Evolutionary conservation across 331 rosid species (phyloP).

Genomic region (Malus hybrid): DNA sequence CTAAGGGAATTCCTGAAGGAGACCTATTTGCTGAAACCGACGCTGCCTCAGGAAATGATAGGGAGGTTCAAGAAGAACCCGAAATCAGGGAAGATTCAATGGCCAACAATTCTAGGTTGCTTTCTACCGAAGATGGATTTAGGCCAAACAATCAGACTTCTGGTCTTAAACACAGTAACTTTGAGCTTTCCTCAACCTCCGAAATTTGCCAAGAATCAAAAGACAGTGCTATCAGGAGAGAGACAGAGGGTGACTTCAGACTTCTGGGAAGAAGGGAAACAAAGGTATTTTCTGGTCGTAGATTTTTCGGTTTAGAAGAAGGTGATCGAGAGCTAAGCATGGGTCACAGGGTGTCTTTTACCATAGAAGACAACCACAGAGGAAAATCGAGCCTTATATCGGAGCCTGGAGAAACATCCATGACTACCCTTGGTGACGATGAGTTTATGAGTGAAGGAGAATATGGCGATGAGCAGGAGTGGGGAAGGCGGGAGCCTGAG

Average conservation of each 20-base stretch:
- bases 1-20: constrained; percentile 39
- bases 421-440: constrained; percentile 15
- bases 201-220: constrained; percentile 27
- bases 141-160: constrained; percentile 7
- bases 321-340: constrained; percentile 28
- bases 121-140: neutral
- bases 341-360: constrained; percentile 33
- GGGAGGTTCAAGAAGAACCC: constrained; percentile 1
- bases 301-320: constrained; percentile 37
- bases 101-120: neutral
- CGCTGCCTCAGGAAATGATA: constrained; percentile 8
- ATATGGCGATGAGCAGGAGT: constrained; percentile 31
- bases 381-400: constrained; percentile 14
- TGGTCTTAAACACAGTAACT: neutral
- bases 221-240: constrained; percentile 48
- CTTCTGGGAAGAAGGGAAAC: constrained; percentile 46
- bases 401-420: constrained; percentile 36
- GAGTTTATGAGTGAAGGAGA: constrained; percentile 36
- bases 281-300: constrained; percentile 22
- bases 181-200: constrained; percentile 10
- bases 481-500: constrained; percentile 49
- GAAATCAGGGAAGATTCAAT: constrained; percentile 19
- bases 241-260: constrained; percentile 50
- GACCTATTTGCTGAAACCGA: constrained; percentile 26
- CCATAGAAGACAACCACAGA: constrained; percentile 19